These are phyloP conservation scores for Ophiocordyceps polyrhachis-furcata DNA, from an alignment of 2,329 filamentous ascomycete genomes.

Conservation along the genomic window DNA sequence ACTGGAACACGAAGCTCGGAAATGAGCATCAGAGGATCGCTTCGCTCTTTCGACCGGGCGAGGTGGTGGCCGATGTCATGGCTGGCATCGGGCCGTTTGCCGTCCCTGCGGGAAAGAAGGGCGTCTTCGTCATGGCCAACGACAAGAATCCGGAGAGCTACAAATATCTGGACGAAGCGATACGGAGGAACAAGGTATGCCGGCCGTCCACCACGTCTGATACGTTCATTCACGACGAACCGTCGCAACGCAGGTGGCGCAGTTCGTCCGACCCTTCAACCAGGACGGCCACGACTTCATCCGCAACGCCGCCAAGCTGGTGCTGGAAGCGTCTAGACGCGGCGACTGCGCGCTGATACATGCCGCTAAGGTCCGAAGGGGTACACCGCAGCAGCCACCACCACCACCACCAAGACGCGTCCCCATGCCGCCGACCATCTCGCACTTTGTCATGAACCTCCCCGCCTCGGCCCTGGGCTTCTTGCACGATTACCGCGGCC, in stretches of 20 bases:
- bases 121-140: constrained; percentile 89
- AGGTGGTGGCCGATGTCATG: constrained; percentile 93
- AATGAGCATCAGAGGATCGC: constrained; percentile 75
- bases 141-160: constrained; percentile 89
- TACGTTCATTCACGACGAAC: background rate
- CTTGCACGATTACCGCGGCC: constrained; percentile 43
- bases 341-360: constrained; percentile 36
- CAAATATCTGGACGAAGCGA: constrained; percentile 48
- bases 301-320: constrained; percentile 41
- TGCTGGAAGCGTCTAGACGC: constrained; percentile 30
- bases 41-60: constrained; percentile 56
- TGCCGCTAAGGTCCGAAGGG: constrained; percentile 19
- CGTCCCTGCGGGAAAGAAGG: constrained; percentile 73
- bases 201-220: background rate
- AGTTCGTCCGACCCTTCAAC: constrained; percentile 65
- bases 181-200: constrained; percentile 60
- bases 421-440: constrained; percentile 53
- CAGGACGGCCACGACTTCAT: constrained; percentile 72
- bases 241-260: constrained; percentile 24
- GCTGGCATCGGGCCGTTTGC: constrained; percentile 93
- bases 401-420: constrained; percentile 19
- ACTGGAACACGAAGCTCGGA: constrained; percentile 90
- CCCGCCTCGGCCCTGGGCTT: constrained; percentile 81
- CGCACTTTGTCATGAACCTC: constrained; percentile 97
- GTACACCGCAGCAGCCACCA: constrained; percentile 16